Evolutionary conservation across 2,329 filamentous ascomycete genomes (phyloP), one percentile per base, ranked within the genome.

Genomic region (Neurospora crassa): DNA sequence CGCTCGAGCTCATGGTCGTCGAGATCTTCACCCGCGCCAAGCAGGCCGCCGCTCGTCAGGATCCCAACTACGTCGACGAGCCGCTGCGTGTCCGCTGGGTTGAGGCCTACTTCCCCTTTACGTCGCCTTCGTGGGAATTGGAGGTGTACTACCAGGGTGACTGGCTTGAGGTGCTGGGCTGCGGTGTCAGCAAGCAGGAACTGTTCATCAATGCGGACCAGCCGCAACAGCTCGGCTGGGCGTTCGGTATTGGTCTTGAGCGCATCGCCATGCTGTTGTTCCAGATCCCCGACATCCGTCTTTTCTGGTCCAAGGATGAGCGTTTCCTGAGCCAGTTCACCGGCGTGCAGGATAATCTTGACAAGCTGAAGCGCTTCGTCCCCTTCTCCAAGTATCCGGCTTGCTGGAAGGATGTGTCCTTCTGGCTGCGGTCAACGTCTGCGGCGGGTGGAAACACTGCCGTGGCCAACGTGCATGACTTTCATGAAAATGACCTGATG

Each of bases 401-500:
- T 29, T 96, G 93, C 80, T 91, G 91, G 79, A 95, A 95, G 82
- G 96, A 99, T 79, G 91, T 98, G 12, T 92, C 94, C 0, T 99
- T 99, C 81, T 99, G 96, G 96, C 83, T 98, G 70, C 83, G 80
- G 20, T 77, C 81, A 5, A 81, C 77, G 7, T 82, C 84, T 2
- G 81, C 83, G 29, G 85, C 82, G 3, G 85, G 83, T 14, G 86
- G 85, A 40, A 84, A 82, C 70, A 77, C 75, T 5, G 78, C 75
- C 63, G 81, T 77, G 71, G 72, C 53, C 45, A 84, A 80, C 76
- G 80, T 76, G 71, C 78, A 81, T 40, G 82, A 83, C 76, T 93
- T 97, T 79, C 95, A 98, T 80, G 94, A 96, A 80, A 98, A 98
- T 81, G 96, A 99, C 80, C 85, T 98, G 69, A 98, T 98, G 95